A percentile compares a stretch with the other conserved stretches of the same genome.
Evolutionary conservation across 495 filamentous ascomycete genomes (phyloP).

Genomic region (Podospora anserina): DNA sequence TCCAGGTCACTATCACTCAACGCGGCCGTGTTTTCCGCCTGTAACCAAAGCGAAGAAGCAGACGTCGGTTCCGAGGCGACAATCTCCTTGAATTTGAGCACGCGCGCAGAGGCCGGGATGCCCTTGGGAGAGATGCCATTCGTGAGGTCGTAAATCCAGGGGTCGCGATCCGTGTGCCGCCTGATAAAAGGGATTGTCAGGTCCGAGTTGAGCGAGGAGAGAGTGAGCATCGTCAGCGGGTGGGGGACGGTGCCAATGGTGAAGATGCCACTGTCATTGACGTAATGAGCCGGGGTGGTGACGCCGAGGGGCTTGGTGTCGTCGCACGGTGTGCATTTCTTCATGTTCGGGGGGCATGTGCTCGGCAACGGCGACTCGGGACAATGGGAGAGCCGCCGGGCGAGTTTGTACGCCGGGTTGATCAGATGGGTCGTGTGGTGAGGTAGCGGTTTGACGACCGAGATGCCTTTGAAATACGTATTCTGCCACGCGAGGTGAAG

Average conservation of each 20-base stretch:
- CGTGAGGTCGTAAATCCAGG: slow-evolving; percentile 75
- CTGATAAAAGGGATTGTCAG: slow-evolving; percentile 68
- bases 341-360: slow-evolving; percentile 83
- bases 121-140: slow-evolving; percentile 60
- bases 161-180: slow-evolving; percentile 69
- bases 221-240: slow-evolving; percentile 72
- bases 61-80: slow-evolving; percentile 62
- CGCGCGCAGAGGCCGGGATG: slow-evolving; percentile 58
- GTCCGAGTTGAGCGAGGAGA: slow-evolving; percentile 50
- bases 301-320: slow-evolving; percentile 54
- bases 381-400: slow-evolving; percentile 69
- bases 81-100: slow-evolving; percentile 74
- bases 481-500: slow-evolving; percentile 83
- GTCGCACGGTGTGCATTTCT: slow-evolving; percentile 70
- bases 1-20: slow-evolving; percentile 63
- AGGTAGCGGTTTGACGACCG: slow-evolving; percentile 72
- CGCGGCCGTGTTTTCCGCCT: slow-evolving; percentile 58
- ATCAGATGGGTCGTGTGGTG: slow-evolving; percentile 69
- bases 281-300: slow-evolving; percentile 55
- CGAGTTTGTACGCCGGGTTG: slow-evolving; percentile 65
- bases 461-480: slow-evolving; percentile 67
- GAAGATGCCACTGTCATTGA: slow-evolving; percentile 60
- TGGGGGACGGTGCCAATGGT: slow-evolving; percentile 87
- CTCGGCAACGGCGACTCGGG: slow-evolving; percentile 63
- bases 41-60: slow-evolving; percentile 71